phyloP scores from a whole-genome alignment of 2,329 filamentous ascomycete genomes.

The Fusarium dlaminii region DNA sequence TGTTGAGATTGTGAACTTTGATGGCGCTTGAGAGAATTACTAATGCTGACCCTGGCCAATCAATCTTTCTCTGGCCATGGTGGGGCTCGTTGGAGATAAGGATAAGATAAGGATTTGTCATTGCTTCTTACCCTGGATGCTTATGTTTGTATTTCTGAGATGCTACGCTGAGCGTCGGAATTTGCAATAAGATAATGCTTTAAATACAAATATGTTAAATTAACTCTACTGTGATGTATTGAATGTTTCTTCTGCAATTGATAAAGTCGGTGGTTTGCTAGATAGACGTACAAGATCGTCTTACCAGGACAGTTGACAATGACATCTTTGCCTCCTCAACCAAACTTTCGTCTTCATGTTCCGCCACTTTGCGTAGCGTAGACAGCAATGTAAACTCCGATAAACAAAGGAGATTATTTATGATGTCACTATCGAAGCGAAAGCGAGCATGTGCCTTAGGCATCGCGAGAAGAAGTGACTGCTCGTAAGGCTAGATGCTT shows the following conservation, averaged over 20 bases:
- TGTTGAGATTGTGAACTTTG: not conserved
- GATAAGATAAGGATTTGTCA: not conserved
- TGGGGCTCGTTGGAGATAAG: not conserved
- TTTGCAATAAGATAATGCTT: fast-evolving
- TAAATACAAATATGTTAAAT: fast-evolving
- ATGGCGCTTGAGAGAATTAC: not conserved
- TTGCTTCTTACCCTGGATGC: not conserved
- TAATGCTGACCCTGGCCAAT: not conserved
- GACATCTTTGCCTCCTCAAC: fast-evolving
- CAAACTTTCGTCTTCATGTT: fast-evolving
- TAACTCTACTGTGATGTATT: fast-evolving
- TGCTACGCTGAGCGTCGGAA: too few species aligned
- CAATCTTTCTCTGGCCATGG: not conserved
- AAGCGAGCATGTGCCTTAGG: not conserved
- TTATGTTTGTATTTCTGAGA: not conserved
- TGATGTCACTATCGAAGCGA: not conserved
- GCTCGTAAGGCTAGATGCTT: not conserved
- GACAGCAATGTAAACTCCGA: not conserved
- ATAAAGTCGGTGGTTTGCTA: not conserved
- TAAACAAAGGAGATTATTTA: not conserved
- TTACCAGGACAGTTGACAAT: fast-evolving
- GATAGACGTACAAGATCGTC: fast-evolving
- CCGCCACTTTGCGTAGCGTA: not conserved
- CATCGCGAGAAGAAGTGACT: not conserved
- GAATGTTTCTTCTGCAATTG: not conserved